Evolutionary conservation across 257 asterid genomes (phyloP), one percentile per base, ranked within the genome.

Genomic region (Nicotiana noctiflora): DNA sequence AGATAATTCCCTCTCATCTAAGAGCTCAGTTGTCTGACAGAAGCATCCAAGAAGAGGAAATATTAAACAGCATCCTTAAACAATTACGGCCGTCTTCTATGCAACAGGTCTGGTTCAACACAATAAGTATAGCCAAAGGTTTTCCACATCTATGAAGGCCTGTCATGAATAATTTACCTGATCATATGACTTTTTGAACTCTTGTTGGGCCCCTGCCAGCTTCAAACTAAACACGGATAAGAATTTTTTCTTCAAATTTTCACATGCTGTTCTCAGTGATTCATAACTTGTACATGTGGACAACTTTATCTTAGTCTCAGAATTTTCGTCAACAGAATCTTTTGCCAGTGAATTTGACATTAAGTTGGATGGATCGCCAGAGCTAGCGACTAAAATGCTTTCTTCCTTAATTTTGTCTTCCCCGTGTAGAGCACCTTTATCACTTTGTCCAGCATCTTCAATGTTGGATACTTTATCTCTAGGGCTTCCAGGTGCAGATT

Each of bases 161-260:
- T 79, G 46, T 81, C 76, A 86, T 77, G 70, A 82, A 83, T 44
- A 82, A 82, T 75, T 40, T 87, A 95, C 99, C 98, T 95, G 98
- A 79, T 85, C 90, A 85, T 89, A 82, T 46, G 90, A 84, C 88
- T 92, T 92, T 84, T 88, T 90, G 91, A 95, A 93, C 82, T 95
- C 99, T 85, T 87, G 96, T 81, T 91, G 99, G 82, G 95, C 92
- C 63, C 82, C 51, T 56, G 88, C 87, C 85, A 91, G 86, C 86
- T 88, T 93, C 14, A 91, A 87, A 84, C 84, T 87, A 85, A 90
- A 95, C 60, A 85, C 89, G 70, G 93, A 85, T 82, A 95, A 90
- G 89, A 86, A 95, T 82, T 90, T 95, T 62, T 87, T 90, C 84
- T 91, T 95, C 52, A 92, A 81, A 81, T 80, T 92, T 86, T 90